Conservation (phyloP, 208 protist species). For the Acanthamoeba sp. region DNA sequence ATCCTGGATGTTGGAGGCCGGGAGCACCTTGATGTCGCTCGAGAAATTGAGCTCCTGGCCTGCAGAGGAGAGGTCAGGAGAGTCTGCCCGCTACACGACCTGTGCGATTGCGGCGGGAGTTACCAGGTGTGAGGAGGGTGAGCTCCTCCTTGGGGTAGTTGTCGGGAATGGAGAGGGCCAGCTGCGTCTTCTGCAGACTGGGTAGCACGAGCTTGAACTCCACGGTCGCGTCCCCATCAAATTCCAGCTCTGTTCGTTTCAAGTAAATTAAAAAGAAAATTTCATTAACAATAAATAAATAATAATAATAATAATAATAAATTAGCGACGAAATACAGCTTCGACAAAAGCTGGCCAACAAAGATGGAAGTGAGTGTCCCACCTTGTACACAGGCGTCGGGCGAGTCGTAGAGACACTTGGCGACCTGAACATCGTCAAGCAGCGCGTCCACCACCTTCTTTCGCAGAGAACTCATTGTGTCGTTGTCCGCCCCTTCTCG, state of each 20-base stretch:
- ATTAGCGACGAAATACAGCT: not conserved
- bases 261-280: not conserved
- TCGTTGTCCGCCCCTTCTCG: not conserved
- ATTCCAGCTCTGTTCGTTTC: not conserved
- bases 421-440: not conserved
- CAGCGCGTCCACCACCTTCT: constrained; percentile 13
- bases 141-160: constrained; percentile 55
- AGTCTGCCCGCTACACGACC: no score
- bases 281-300: not conserved
- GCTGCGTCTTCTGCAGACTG: not conserved
- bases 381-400: constrained; percentile 1
- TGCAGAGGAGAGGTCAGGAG: not conserved
- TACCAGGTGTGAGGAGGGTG: constrained; percentile 30
- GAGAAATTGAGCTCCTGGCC: constrained; percentile 14
- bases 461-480: not conserved
- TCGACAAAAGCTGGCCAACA: not conserved
- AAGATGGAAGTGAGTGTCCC: not conserved
- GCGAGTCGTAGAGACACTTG: constrained; percentile 10
- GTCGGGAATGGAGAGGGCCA: constrained; percentile 28
- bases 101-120: no score
- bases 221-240: not conserved
- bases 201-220: constrained; percentile 48
- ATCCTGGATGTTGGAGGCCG: not conserved
- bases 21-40: constrained; percentile 1
- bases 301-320: not conserved